These are phyloP conservation scores for Cornus kousa DNA, from an alignment of 148 eudicot genomes.

Conservation along the genomic window DNA sequence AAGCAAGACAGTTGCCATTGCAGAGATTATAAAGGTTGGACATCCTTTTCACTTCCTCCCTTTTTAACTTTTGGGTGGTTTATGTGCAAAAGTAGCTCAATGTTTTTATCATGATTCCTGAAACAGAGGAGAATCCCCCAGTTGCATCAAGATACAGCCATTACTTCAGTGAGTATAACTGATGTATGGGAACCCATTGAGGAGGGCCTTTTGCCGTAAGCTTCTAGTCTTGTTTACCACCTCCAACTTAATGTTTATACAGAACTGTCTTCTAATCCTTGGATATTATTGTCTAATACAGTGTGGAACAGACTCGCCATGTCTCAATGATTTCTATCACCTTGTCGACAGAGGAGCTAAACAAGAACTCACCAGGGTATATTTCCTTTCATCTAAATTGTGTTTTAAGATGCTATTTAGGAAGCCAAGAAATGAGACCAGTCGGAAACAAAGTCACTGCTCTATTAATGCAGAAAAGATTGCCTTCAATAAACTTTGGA, in stretches of 20 bases:
- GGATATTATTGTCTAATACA: conserved; percentile 17
- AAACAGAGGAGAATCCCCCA: conserved; percentile 70
- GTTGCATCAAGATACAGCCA: conserved; percentile 82
- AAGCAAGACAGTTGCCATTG: conserved; percentile 87
- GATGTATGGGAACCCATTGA: conserved; percentile 96
- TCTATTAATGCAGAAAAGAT: neutral
- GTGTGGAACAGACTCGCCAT: conserved; percentile 91
- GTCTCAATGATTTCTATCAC: conserved; percentile 92
- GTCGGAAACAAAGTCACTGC: neutral
- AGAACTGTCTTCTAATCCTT: conserved; percentile 1
- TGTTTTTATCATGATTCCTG: conserved; percentile 12
- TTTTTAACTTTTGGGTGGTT: neutral
- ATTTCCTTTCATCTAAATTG: neutral
- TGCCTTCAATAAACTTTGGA: neutral
- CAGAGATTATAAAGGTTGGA: conserved; percentile 82
- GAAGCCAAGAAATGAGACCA: neutral
- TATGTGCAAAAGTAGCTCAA: neutral
- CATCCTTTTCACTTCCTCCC: neutral
- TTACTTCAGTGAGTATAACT: conserved; percentile 79
- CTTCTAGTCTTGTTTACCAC: conserved; percentile 15
- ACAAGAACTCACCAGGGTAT: conserved; percentile 86
- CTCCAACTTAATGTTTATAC: neutral
- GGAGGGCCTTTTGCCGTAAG: conserved; percentile 93
- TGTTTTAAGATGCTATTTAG: neutral
- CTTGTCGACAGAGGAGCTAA: conserved; percentile 67